phyloP scores from a whole-genome alignment of 805 yeast genomes.

The Saturnispora silvae region DNA sequence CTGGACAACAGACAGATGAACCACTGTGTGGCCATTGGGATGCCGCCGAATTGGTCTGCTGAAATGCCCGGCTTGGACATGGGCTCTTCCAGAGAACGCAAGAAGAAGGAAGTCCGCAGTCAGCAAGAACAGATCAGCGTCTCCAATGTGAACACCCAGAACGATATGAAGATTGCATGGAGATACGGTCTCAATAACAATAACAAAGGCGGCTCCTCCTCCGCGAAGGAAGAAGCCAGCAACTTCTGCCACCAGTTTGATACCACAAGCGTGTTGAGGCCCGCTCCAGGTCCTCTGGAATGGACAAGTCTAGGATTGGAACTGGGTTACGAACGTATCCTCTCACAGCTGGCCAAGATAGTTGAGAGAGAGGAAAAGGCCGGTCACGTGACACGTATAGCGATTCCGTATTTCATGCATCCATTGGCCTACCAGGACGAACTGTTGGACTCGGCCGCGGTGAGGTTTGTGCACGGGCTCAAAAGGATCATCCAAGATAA shows the following conservation, averaged over 20 bases:
- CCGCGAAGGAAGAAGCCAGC: constrained; percentile 31
- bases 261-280: constrained; percentile 58
- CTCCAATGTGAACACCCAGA: constrained; percentile 39
- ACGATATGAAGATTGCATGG: constrained; percentile 85
- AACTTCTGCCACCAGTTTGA: constrained; percentile 62
- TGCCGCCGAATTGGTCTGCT: constrained; percentile 46
- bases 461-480: constrained; percentile 54
- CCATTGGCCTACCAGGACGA: constrained; percentile 49
- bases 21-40: constrained; percentile 56
- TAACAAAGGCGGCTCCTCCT: constrained; percentile 21
- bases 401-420: constrained; percentile 67
- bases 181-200: constrained; percentile 55
- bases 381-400: constrained; percentile 49
- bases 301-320: constrained; percentile 41
- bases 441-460: constrained; percentile 28
- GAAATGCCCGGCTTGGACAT: constrained; percentile 70
- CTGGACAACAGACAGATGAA: constrained; percentile 26
- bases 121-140: constrained; percentile 60
- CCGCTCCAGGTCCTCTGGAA: constrained; percentile 56
- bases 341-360: constrained; percentile 32
- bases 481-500: constrained; percentile 39
- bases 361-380: constrained; percentile 34
- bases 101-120: constrained; percentile 44
- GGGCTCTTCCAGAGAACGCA: constrained; percentile 57
- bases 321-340: constrained; percentile 17